These are phyloP conservation scores for Auricularia heimuer DNA, from an alignment of 768 basidiomycete genomes.

Conservation along the genomic window DNA sequence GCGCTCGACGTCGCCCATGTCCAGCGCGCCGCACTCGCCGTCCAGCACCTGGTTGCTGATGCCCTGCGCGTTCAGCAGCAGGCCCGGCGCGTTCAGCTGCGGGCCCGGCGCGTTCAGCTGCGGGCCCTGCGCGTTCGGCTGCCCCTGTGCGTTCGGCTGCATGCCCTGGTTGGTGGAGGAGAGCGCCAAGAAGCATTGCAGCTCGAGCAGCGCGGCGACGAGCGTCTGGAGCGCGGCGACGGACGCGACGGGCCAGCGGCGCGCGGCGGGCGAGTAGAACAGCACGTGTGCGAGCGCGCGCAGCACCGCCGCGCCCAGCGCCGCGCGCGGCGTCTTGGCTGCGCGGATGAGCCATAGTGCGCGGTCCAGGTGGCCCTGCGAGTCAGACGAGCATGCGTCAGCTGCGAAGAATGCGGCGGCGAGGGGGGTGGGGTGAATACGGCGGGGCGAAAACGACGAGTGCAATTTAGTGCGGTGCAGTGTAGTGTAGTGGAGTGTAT, in stretches of 20 bases:
- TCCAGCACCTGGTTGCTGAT: slow-evolving; percentile 20
- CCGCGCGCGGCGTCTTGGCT: slow-evolving; percentile 32
- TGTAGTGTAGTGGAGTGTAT: too few relatives aligned
- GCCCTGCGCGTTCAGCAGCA: slow-evolving; percentile 13
- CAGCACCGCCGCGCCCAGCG: slow-evolving; percentile 40
- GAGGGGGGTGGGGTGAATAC: too few relatives aligned
- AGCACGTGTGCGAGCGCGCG: slow-evolving; percentile 35
- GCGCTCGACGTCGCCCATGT: slow-evolving; percentile 36
- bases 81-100: too few relatives aligned
- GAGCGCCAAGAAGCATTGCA: slow-evolving; percentile 21
- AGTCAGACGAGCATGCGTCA: slow-evolving; percentile 10
- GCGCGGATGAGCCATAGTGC: slow-evolving; percentile 66
- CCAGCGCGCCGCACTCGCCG: slow-evolving; percentile 42
- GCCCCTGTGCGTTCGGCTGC: slow-evolving; percentile 11
- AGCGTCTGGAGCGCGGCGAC: neutral
- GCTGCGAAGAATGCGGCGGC: neutral
- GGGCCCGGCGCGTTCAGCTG: too few relatives aligned
- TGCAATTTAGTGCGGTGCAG: too few relatives aligned
- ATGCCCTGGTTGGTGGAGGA: slow-evolving; percentile 29
- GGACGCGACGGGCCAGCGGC: slow-evolving; percentile 20
- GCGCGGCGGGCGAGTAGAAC: slow-evolving; percentile 32
- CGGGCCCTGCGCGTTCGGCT: too few relatives aligned
- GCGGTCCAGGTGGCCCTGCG: slow-evolving; percentile 42
- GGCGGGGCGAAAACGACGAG: too few relatives aligned
- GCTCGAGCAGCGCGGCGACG: neutral